Base-by-base conservation (phyloP, 2,329 filamentous ascomycete genomes). In the Curvularia spicifera region DNA sequence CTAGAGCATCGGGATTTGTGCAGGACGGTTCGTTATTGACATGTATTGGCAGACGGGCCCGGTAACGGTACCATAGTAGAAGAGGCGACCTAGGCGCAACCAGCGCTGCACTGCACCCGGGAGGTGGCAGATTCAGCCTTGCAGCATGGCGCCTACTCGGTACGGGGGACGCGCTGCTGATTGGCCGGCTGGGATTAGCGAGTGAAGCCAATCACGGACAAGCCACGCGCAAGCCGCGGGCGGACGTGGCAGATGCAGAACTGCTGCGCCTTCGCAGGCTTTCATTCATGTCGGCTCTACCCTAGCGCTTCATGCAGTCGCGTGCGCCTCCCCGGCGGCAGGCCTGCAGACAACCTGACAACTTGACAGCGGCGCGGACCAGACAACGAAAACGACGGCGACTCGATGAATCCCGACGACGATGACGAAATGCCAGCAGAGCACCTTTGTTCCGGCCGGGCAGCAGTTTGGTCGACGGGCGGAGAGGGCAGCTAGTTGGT, bases 261-360 rank as follows among this genome's bases (percentile, higher is more conserved):
- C 40, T 47, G 51, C 56, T 58, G 60, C 57, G 60, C 51, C 53
- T 59, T 42, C 29, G 33, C 26, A 24, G 57, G 56, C 51, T 45
- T 59, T 57, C 57, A 60, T 61, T 18, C 18, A 18, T 18, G 51
- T 63, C 57, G 63, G 60, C 29, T 59, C 48, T 53, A 57, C 49
- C 57, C 52, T 56, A 56, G 56, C 37, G n/a, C 42, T 53, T 57
- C 42, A 35, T 43, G 35, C 54, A 43, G 43, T 22, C 55, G 47
- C 44, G 48, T 45, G 39, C 31, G 35, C 40, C 22, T 24, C 40
- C 20, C 18, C 39, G 39, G 9, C 39, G 22, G 24, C 24, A 26
- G n/a, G 40, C 40, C 40, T 12, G 12, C 40, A 15, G 22, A 43
- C 22, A 10, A 31, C 20, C 33, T 18, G 42, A 7, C 22, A 44